A percentile compares a stretch with the other conserved stretches of the same genome.
Conservation (phyloP, 83 land plant species). For the Diphasiastrum complanatum region DNA sequence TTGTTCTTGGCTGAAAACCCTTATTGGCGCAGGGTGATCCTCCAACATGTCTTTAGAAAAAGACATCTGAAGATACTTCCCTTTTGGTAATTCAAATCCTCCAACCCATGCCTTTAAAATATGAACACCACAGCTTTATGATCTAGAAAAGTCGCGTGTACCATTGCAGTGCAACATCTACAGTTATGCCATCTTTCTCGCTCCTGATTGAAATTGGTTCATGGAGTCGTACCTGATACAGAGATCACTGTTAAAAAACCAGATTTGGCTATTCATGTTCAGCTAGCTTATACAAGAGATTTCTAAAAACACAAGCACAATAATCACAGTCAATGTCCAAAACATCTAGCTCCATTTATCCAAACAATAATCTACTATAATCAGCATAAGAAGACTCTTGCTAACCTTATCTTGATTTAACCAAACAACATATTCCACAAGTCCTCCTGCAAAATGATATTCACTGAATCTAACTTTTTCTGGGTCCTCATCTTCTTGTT, state of each 20-base stretch:
- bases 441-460: slow-evolving; percentile 80
- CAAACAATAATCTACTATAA: not conserved
- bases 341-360: slow-evolving; percentile 2
- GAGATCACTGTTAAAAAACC: slow-evolving; percentile 5
- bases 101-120: no score
- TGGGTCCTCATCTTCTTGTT: slow-evolving; percentile 48
- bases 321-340: not conserved
- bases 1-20: no score
- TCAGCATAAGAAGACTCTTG: not conserved
- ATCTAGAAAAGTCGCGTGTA: no score
- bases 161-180: slow-evolving; percentile 91
- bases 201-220: slow-evolving; percentile 56
- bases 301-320: not conserved
- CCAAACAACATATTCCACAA: slow-evolving; percentile 85
- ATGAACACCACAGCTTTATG: no score
- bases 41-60: no score
- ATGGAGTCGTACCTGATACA: slow-evolving; percentile 75
- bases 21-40: no score
- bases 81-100: no score
- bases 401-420: slow-evolving; percentile 85
- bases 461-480: slow-evolving; percentile 43
- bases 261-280: not conserved
- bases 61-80: no score
- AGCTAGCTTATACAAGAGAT: not conserved
- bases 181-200: slow-evolving; percentile 59